A percentile compares a stretch with the other conserved stretches of the same genome.
Evolutionary conservation across 208 protist species (phyloP).

Genomic region (Leishmania tropica): DNA sequence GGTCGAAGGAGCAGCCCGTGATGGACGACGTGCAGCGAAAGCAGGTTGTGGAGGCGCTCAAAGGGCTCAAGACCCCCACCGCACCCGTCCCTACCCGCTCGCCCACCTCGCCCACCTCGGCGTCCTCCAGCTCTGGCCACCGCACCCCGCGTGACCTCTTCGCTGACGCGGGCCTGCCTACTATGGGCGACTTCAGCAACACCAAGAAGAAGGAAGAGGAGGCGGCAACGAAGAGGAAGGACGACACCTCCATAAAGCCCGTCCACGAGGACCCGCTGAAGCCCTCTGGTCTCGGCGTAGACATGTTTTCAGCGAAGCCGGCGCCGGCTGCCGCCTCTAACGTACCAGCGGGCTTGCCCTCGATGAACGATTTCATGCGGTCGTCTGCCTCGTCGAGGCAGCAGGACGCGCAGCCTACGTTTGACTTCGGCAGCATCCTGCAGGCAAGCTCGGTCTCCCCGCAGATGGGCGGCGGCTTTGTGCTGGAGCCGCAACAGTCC

Average conservation of each 20-base stretch:
- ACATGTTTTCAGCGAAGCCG: conserved; percentile 55
- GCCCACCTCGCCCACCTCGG: conserved; percentile 32
- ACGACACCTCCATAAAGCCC: background rate
- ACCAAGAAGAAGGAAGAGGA: conserved; percentile 23
- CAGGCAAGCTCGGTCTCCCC: conserved; percentile 4
- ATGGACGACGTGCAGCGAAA: conserved; percentile 49
- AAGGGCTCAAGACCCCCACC: conserved; percentile 31
- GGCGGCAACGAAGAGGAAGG: background rate
- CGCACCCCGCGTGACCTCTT: conserved; percentile 49
- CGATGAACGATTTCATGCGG: conserved; percentile 20
- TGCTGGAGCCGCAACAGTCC: conserved; percentile 32
- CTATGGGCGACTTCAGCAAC: conserved; percentile 63
- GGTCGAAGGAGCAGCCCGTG: conserved; percentile 21
- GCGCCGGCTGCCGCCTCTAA: conserved; percentile 8
- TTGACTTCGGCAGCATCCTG: conserved; percentile 34
- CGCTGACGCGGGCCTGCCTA: conserved; percentile 44
- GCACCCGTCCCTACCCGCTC: conserved; percentile 36
- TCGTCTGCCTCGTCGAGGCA: conserved; percentile 6
- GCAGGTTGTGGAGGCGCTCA: conserved; percentile 54
- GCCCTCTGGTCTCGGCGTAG: conserved; percentile 46
- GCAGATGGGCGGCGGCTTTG: conserved; percentile 17
- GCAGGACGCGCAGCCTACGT: conserved; percentile 20
- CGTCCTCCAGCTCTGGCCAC: conserved; percentile 46
- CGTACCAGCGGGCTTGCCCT: conserved; percentile 11
- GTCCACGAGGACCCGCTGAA: conserved; percentile 42